Evolutionary conservation across 345 rosid genomes (phyloP).

Genomic region (Mangifera indica): DNA sequence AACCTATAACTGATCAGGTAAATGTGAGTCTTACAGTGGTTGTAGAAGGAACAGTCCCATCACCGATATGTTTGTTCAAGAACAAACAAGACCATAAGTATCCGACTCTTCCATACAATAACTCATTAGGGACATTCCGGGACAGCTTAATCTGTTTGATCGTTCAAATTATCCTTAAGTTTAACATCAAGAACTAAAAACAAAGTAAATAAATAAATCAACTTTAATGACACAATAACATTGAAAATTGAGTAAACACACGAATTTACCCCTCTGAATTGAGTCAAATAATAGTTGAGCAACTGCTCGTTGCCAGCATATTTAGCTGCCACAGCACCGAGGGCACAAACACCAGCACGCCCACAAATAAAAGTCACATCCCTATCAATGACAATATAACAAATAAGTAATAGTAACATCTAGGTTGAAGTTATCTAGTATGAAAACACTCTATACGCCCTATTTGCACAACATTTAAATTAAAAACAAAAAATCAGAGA

Average conservation of each 20-base stretch:
- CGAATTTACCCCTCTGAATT: slow-evolving; percentile 42
- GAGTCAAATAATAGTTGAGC: slow-evolving; percentile 36
- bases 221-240: background rate
- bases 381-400: slow-evolving; percentile 22
- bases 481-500: no score
- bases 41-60: slow-evolving; percentile 43
- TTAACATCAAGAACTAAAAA: background rate
- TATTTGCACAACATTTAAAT: background rate
- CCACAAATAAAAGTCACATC: slow-evolving; percentile 64
- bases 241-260: background rate
- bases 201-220: background rate
- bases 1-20: background rate
- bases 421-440: no score
- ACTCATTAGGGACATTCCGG: slow-evolving; percentile 45
- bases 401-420: no score
- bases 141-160: slow-evolving; percentile 54
- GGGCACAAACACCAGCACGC: slow-evolving; percentile 64
- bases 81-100: slow-evolving; percentile 63
- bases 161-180: background rate
- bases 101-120: slow-evolving; percentile 66
- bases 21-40: slow-evolving; percentile 37
- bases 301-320: slow-evolving; percentile 39
- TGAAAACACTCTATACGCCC: background rate
- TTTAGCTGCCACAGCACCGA: slow-evolving; percentile 67
- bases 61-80: slow-evolving; percentile 48